Evolutionary conservation across 768 basidiomycete genomes (phyloP).

Genomic region (Lactifluus volemus): DNA sequence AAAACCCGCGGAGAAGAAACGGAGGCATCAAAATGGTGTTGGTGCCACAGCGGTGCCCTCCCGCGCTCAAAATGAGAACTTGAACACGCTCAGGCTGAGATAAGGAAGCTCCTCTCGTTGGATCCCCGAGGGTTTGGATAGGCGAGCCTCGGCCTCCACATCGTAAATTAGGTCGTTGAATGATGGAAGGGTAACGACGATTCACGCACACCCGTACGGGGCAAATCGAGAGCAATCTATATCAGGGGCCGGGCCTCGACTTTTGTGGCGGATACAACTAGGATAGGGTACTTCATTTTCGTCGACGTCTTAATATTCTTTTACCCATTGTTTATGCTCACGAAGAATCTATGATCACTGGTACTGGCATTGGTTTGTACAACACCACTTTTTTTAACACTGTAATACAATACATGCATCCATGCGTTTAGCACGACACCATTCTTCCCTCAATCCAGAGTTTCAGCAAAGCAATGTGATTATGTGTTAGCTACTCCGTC

Average conservation of each 20-base stretch:
- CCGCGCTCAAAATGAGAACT: conserved; percentile 71
- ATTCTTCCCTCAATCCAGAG: too few relatives aligned
- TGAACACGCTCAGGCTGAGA: neutral
- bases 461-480: too few relatives aligned
- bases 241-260: neutral
- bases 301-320: neutral
- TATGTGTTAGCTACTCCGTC: too few relatives aligned
- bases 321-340: neutral
- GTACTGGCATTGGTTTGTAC: too few relatives aligned
- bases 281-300: neutral
- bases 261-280: neutral
- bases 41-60: conserved; percentile 74
- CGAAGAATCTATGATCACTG: too few relatives aligned
- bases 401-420: too few relatives aligned
- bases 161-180: neutral
- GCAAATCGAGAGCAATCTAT: neutral
- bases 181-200: neutral
- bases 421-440: too few relatives aligned
- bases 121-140: too few relatives aligned
- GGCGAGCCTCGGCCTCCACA: neutral
- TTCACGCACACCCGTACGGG: neutral
- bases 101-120: too few relatives aligned
- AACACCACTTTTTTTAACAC: too few relatives aligned
- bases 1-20: conserved; percentile 97
- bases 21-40: conserved; percentile 70